Evolutionary conservation across 1,284 basidiomycete genomes (phyloP), one percentile per base, ranked within the genome.

Genomic region (Ustilago trichophora): DNA sequence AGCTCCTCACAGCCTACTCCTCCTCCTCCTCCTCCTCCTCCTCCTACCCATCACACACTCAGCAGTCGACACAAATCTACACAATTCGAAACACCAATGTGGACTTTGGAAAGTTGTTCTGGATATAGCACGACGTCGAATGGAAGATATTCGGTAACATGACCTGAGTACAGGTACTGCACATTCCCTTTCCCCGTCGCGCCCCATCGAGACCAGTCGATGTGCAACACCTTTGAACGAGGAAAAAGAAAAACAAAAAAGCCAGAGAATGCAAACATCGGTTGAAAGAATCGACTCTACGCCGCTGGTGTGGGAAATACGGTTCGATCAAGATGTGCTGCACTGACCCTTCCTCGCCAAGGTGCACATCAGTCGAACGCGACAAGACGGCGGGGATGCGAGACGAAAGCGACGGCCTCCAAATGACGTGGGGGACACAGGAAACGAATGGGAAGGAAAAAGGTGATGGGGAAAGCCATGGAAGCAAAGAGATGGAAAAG

Each of bases 111-210:
- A 60, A 51, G 45, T 51, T 55, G 50, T 59, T 60, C 56, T 59
- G 63, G 63, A 66, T 66, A 66, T 66, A 72, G 65, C 68, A 64
- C 50, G 60, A 60, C 59, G 59, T 60, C 59, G 66, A 51, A 51
- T 59, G 54, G 33, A 55, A 46, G 48, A 46, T 38, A 45, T 55
- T 57, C 53, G 47, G 49, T 53, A 57, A 57, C 52, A 60, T 40
- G 49, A 62, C 50, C 65, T 63, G 44, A 21, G 15, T 53, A 63
- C 65, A 59, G 60, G 60, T 64, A 48, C 45, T 34, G 53, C 60
- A 64, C 49, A 47, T 33, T 64, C 49, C 49, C 49, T 64, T 46
- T 31, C 45, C 59, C 53, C 40, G 35, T 18, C 38, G 31, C 24
- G 38, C 35, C 54, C 42, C 47, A 49, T 57, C 53, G 38, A 53